Evolutionary conservation across 2,329 filamentous ascomycete species (phyloP), one percentile per base, ranked within the genome.

Genomic region (Uncinocarpus reesii): DNA sequence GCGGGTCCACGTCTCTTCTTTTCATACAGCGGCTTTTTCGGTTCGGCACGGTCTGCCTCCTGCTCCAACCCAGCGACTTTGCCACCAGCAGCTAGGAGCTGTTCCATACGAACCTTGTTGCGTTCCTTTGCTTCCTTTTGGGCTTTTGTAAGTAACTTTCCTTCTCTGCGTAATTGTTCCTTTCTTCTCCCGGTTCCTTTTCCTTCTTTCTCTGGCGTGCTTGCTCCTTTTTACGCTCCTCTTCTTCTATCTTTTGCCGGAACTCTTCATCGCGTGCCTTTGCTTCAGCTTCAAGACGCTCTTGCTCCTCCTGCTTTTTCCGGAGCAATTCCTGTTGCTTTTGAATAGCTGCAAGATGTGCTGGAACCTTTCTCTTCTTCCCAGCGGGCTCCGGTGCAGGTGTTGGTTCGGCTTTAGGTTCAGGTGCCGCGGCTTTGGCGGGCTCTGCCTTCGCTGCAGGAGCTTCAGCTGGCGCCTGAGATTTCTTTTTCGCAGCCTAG

Each of bases 331-430:
- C 71, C 55, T 73, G 71, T 58, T 74, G 71, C 55, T 62, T 72
- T 56, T 73, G 71, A 29, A 74, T 61, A 49, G 72, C 71, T 29
- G 68, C 67, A 57, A 77, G 68, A 48, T 71, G 66, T 32, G 65
- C 64, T 34, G 85, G 84, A 15, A 96, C 58, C 73, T 96, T 98
- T 79, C 94, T 96, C 62, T 82, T 83, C 74, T 95, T 95, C 23
- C 59, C 63, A 47, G 63, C 56, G 21, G 66, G 58, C 16, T 60
- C 53, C 2, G 61, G 59, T 11, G 60, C 55, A 23, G 67, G 57
- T 41, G 62, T 61, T n/a, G 66, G 55, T 13, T 60, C 62, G 15
- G 63, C 57, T 29, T 61, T 55, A 13, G 63, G 52, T 18, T 65
- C 58, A 13, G 70, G 60, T 26, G 70, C 62, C 28, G 68, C 69